Percentiles rank a stretch among this genome's conserved stretches.
Evolutionary conservation across 352 stramenopile species (phyloP).

Genomic region (Pythium volutum): DNA sequence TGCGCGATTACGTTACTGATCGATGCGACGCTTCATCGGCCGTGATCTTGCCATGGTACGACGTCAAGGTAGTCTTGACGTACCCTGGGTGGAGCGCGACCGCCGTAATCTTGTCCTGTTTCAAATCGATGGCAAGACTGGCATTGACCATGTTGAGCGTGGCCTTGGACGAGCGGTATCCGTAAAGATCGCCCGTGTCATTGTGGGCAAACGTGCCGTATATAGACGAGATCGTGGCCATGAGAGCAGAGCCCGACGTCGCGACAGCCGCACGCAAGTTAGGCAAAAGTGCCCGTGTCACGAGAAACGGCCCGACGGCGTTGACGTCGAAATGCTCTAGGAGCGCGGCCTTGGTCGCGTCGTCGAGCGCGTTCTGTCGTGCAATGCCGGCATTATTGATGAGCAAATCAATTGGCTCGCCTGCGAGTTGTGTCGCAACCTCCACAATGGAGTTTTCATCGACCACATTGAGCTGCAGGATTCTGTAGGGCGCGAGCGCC

Average conservation of each 20-base stretch:
- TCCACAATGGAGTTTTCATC: slow-evolving; percentile 24
- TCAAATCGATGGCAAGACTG: slow-evolving; percentile 27
- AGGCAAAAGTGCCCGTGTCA: slow-evolving; percentile 21
- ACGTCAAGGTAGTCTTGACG: slow-evolving; percentile 23
- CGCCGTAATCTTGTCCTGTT: slow-evolving; percentile 18
- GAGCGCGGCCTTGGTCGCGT: slow-evolving; percentile 24
- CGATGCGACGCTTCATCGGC: too few relatives aligned
- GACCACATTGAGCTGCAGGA: slow-evolving; percentile 20
- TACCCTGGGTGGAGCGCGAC: slow-evolving; percentile 30
- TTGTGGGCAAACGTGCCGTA: slow-evolving; percentile 16
- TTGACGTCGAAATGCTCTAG: slow-evolving; percentile 36
- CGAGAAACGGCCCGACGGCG: slow-evolving; percentile 31
- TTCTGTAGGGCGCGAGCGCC: slow-evolving; percentile 16
- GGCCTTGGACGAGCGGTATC: slow-evolving; percentile 45
- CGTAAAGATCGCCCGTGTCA: slow-evolving; percentile 29
- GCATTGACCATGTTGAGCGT: slow-evolving; percentile 46
- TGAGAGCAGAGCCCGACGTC: slow-evolving; percentile 14
- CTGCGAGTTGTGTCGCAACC: slow-evolving; percentile 13
- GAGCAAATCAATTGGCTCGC: slow-evolving; percentile 30
- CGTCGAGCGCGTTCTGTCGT: slow-evolving; percentile 5
- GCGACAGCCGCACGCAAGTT: slow-evolving; percentile 14
- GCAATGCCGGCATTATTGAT: slow-evolving; percentile 46
- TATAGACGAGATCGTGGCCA: slow-evolving; percentile 16
- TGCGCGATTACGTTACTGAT: too few relatives aligned
- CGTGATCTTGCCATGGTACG: slow-evolving; percentile 23